Base-by-base conservation (phyloP, 352 stramenopile genomes). In the Phytophthora ohioensis region DNA sequence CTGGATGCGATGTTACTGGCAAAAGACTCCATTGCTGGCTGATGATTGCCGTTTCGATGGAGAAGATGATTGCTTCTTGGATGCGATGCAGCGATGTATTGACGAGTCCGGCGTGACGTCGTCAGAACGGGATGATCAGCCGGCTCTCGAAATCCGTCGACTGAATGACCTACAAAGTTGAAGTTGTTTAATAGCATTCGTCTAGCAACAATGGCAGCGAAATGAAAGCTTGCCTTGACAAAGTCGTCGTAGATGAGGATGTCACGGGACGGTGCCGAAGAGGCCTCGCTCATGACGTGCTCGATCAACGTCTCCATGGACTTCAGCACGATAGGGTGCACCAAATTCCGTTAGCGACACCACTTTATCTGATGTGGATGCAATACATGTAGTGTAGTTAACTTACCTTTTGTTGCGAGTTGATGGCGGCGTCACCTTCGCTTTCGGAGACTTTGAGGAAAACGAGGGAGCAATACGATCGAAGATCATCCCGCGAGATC, bases 201-300 rank as follows among this genome's bases (percentile, higher is more conserved):
- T 67, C 45, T 27, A 55, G 21, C 21, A 27, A 27, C 21, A 27
- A 27, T 27, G 21, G 21, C 21, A 27, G 21, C 21, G 42, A 17
- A 57, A 39, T 45, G 12, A 51, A 66, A 4, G 12, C 62, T 59
- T 62, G 52, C 84, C 74, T 90, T 91, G 63, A 85, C 68, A 62
- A 91, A 90, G 51, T 89, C 81, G 43, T 90, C 80, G 48, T 77
- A 91, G n/a, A 56, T 34, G 32, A 91, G 73, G 21, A 82, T 83
- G 41, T 88, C 78, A 45, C 68, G 49, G 6, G 61, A 59, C n/a
- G 83, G 70, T 15, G 82, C 76, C 3, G 84, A 89, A 17, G 80
- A 80, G 17, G 81, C 70, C 47, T 91, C 84, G n/a, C 76, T 75
- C 65, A 91, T 64, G 8, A 91, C 70, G 11, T 78, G 76, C 32